phyloP scores from a whole-genome alignment of 768 basidiomycete species.

The Leccinum subtestaceum region DNA sequence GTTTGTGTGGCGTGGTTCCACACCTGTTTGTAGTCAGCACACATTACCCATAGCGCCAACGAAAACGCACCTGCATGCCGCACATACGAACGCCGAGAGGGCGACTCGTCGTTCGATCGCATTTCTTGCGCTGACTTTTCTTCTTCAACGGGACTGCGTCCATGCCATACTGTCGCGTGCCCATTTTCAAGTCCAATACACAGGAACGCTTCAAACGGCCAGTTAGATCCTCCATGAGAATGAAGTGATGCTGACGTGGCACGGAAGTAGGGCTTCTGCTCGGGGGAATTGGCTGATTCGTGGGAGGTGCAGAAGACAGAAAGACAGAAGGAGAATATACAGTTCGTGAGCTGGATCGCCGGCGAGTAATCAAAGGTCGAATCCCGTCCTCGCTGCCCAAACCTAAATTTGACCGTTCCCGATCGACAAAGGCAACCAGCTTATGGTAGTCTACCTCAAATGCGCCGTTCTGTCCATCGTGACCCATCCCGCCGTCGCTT shows the following conservation, averaged over 20 bases:
- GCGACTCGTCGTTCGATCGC: conserved; percentile 92
- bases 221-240: conserved; percentile 98
- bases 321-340: conserved; percentile 26
- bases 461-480: conserved; percentile 34
- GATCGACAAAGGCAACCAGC: conserved; percentile 21
- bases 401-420: conserved; percentile 18
- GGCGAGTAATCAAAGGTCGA: conserved; percentile 31
- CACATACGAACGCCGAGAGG: conserved; percentile 90
- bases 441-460: conserved; percentile 44
- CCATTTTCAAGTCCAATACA: conserved; percentile 99
- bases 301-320: conserved; percentile 27
- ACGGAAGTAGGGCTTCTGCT: conserved; percentile 45
- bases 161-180: conserved; percentile 97
- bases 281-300: conserved; percentile 33
- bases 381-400: conserved; percentile 22
- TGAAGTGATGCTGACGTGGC: conserved; percentile 94
- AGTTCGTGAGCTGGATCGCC: conserved; percentile 43
- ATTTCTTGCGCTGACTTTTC: conserved; percentile 98
- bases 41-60: not conserved
- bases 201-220: conserved; percentile 89
- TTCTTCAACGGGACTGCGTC: conserved; percentile 91
- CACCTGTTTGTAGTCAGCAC: conserved; percentile 52
- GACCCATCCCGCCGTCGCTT: conserved; percentile 52
- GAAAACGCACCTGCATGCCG: conserved; percentile 89
- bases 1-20: conserved; percentile 86